A percentile compares a stretch with the other conserved stretches of the same genome.
phyloP scores from a whole-genome alignment of 306 rosid genomes.

The Sicyos edulis region DNA sequence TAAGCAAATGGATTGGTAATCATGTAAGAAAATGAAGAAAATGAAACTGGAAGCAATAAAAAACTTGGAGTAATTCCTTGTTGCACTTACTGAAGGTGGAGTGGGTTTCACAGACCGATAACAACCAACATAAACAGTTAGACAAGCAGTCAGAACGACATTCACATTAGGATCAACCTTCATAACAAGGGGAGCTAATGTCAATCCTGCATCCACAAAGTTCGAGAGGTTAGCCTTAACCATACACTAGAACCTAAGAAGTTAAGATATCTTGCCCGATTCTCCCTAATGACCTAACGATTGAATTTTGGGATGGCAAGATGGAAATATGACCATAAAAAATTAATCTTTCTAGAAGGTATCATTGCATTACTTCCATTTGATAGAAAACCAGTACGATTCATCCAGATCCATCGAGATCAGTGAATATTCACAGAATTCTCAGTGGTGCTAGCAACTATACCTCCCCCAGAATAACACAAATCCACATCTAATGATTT shows the following conservation, averaged over 20 bases:
- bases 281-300: background rate
- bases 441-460: background rate
- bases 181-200: slow-evolving; percentile 86
- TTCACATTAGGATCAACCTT: slow-evolving; percentile 86
- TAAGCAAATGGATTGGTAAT: slow-evolving; percentile 11
- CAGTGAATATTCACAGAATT: background rate
- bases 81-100: slow-evolving; percentile 71
- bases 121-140: slow-evolving; percentile 91
- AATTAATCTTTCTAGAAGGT: background rate
- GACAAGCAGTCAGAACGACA: slow-evolving; percentile 78
- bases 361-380: background rate
- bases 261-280: background rate
- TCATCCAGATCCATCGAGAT: background rate
- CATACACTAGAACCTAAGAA: background rate
- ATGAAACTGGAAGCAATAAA: slow-evolving; percentile 1
- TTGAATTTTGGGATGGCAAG: background rate
- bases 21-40: background rate
- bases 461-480: background rate
- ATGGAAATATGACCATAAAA: no score
- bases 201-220: slow-evolving; percentile 54
- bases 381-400: background rate
- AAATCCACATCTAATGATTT: no score
- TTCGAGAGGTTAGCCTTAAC: background rate
- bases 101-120: slow-evolving; percentile 95
- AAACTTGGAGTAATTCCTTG: background rate